Evolutionary conservation across 1,139 yeast species (phyloP).

Genomic region (Candida smagusa): DNA sequence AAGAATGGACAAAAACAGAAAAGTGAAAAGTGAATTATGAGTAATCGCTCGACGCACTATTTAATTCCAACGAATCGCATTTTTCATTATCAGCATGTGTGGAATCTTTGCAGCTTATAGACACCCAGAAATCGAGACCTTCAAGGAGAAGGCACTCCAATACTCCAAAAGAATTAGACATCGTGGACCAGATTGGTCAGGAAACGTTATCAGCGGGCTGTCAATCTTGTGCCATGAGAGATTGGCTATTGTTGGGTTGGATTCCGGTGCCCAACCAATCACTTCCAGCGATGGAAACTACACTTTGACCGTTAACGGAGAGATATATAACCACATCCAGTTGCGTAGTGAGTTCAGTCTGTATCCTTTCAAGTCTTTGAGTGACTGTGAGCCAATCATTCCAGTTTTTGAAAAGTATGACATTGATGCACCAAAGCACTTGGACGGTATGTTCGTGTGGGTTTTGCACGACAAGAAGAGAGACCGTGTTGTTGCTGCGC

Average conservation of each 20-base stretch:
- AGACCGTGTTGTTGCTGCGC: constrained; percentile 91
- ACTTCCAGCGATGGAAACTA: constrained; percentile 71
- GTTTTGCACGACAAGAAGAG: constrained; percentile 78
- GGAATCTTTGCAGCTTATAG: constrained; percentile 93
- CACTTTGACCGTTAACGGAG: constrained; percentile 90
- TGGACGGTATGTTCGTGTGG: constrained; percentile 98
- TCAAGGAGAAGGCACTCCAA: constrained; percentile 85
- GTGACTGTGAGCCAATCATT: constrained; percentile 97
- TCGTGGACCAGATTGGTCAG: constrained; percentile 99
- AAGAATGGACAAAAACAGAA: no score
- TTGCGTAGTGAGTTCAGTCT: constrained; percentile 71
- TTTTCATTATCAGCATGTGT: constrained; percentile 58
- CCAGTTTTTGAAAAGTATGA: constrained; percentile 87
- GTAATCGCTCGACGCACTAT: no score
- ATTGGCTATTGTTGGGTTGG: constrained; percentile 92
- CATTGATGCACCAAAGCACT: constrained; percentile 82
- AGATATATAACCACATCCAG: constrained; percentile 93
- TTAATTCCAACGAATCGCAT: no score
- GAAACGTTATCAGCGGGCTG: constrained; percentile 73
- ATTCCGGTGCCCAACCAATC: constrained; percentile 97
- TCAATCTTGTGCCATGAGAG: constrained; percentile 92
- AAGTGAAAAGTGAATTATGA: no score
- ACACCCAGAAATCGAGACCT: constrained; percentile 74
- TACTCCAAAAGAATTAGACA: constrained; percentile 91
- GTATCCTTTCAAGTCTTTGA: constrained; percentile 78